Percentiles rank a stretch among this genome's conserved stretches.
These are phyloP conservation scores for Teratosphaeria pseudoeucalypti DNA, from an alignment of 2,329 filamentous ascomycete species.

Conservation along the genomic window DNA sequence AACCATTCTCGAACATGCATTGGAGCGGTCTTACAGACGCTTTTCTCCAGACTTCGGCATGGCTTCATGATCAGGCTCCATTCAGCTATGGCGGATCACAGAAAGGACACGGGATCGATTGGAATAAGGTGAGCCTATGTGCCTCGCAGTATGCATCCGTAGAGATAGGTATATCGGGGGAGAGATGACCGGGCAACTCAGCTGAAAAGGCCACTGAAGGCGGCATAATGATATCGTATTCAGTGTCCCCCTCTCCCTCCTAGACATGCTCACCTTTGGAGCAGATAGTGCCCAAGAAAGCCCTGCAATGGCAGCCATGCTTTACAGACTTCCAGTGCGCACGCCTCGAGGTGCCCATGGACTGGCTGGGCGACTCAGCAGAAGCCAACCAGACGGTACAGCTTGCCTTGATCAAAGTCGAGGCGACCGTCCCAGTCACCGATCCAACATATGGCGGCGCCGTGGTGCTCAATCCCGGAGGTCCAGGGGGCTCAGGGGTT, in stretches of 20 bases:
- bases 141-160: neutral
- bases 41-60: neutral
- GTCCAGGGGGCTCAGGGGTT: conserved; percentile 37
- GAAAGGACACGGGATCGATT: neutral
- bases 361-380: conserved; percentile 27
- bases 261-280: neutral
- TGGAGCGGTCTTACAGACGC: neutral
- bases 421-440: conserved; percentile 30
- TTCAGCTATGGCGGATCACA: neutral
- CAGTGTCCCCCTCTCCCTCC: neutral
- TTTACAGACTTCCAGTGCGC: conserved; percentile 39
- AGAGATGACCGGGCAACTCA: neutral
- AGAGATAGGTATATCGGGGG: neutral
- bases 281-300: neutral
- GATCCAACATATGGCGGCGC: conserved; percentile 38
- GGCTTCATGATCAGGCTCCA: neutral
- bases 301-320: conserved; percentile 23
- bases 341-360: conserved; percentile 39
- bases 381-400: conserved; percentile 25
- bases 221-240: neutral
- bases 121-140: neutral
- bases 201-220: neutral
- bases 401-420: conserved; percentile 35
- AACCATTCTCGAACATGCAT: neutral
- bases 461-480: conserved; percentile 39